These are phyloP conservation scores for Sugiyamaella qingdaonensis DNA, from an alignment of 805 yeast genomes.

Conservation along the genomic window DNA sequence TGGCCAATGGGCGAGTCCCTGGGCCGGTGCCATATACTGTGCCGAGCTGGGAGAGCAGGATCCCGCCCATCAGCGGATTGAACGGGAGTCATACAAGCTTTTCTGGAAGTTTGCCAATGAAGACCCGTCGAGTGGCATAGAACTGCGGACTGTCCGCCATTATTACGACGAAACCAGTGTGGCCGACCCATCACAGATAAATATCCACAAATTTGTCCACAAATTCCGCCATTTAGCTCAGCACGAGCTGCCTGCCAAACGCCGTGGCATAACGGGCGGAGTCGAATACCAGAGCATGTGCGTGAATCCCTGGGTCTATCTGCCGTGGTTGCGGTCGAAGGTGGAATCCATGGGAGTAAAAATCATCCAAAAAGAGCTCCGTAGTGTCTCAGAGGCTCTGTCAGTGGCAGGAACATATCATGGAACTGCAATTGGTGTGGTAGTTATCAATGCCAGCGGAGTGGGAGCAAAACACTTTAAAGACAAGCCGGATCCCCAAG, in stretches of 20 bases:
- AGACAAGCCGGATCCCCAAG: slow-evolving; percentile 14
- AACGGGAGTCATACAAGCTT: slow-evolving; percentile 15
- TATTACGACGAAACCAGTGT: slow-evolving; percentile 13
- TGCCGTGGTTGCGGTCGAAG: slow-evolving; percentile 18
- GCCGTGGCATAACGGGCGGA: slow-evolving; percentile 21
- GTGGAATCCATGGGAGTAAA: slow-evolving; percentile 18
- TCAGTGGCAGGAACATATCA: slow-evolving; percentile 1
- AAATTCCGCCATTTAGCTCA: slow-evolving; percentile 13
- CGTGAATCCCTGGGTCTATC: slow-evolving; percentile 20
- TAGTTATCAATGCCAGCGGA: slow-evolving; percentile 21
- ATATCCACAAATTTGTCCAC: slow-evolving; percentile 14
- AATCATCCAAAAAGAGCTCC: slow-evolving; percentile 14
- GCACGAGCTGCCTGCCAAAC: slow-evolving; percentile 12
- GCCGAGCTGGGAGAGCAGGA: slow-evolving; percentile 9
- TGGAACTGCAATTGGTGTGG: background rate
- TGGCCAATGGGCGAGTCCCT: slow-evolving; percentile 23
- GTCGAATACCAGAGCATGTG: slow-evolving; percentile 18
- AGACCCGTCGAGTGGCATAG: slow-evolving; percentile 15
- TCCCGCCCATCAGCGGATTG: slow-evolving; percentile 3
- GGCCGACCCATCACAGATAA: slow-evolving; percentile 14
- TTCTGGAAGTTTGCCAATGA: slow-evolving; percentile 19
- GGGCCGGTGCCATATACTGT: slow-evolving; percentile 24
- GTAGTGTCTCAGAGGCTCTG: slow-evolving; percentile 1
- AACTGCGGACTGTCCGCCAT: slow-evolving; percentile 15
- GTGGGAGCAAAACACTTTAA: slow-evolving; percentile 16